Evolutionary conservation across 2,329 filamentous ascomycete genomes (phyloP).

Genomic region (Trichoderma lentiforme): DNA sequence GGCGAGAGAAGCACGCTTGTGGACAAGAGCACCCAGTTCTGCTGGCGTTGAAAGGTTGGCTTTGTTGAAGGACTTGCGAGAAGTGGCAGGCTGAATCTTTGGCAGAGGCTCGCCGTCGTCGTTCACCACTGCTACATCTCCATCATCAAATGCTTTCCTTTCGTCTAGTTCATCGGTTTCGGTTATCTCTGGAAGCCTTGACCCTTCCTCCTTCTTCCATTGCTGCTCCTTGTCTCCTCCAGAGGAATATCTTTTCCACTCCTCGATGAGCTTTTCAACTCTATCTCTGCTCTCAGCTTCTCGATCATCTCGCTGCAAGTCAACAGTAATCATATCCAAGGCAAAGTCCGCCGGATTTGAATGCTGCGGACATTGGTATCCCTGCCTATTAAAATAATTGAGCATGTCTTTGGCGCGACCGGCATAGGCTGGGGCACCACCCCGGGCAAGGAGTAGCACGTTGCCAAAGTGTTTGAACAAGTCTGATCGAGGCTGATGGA

Average conservation of each 20-base stretch:
- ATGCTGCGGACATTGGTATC: constrained; percentile 62
- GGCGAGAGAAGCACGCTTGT: constrained; percentile 58
- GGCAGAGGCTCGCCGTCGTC: background rate
- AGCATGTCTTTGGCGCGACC: constrained; percentile 64
- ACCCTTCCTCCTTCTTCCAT: constrained; percentile 5
- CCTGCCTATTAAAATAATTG: constrained; percentile 56
- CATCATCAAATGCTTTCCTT: constrained; percentile 8
- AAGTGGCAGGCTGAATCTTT: constrained; percentile 18
- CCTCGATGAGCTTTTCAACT: constrained; percentile 58
- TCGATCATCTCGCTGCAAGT: constrained; percentile 62
- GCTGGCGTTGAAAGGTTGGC: constrained; percentile 61
- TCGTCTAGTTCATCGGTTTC: constrained; percentile 29
- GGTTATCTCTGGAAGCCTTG: constrained; percentile 28
- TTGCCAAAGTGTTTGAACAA: constrained; percentile 70
- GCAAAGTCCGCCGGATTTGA: constrained; percentile 78
- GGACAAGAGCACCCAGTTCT: constrained; percentile 66
- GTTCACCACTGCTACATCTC: background rate
- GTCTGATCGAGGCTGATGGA: constrained; percentile 73
- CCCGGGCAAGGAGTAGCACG: constrained; percentile 66
- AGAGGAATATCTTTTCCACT: constrained; percentile 44
- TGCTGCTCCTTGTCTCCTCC: constrained; percentile 14
- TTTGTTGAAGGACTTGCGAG: constrained; percentile 43
- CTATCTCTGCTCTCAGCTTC: constrained; percentile 62
- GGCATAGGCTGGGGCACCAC: constrained; percentile 65
- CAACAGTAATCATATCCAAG: constrained; percentile 72